Conservation (phyloP, 1,284 basidiomycete genomes). For the Rhodotorula sp. region DNA sequence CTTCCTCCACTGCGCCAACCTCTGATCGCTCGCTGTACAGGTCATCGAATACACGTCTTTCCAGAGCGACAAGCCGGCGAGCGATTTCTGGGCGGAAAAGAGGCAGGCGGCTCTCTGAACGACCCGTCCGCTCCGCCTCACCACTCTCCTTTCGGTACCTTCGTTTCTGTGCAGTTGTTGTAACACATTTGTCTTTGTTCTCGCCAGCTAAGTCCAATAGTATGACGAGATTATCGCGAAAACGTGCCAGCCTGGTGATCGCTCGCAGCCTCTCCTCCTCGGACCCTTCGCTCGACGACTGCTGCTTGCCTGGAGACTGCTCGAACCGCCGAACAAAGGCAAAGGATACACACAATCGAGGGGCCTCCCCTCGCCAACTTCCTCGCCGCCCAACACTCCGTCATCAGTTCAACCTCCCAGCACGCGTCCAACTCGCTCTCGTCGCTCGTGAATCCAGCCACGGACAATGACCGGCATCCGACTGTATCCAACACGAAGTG, state of each 20-base stretch:
- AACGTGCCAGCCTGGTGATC: neutral
- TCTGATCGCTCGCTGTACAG: neutral
- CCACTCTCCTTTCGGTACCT: too few relatives aligned
- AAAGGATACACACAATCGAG: neutral
- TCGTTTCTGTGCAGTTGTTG: neutral
- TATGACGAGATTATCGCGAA: neutral
- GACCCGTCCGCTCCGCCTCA: too few relatives aligned
- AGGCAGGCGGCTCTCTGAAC: neutral
- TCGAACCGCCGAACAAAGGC: too few relatives aligned
- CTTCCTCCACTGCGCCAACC: too few relatives aligned
- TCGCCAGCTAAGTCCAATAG: too few relatives aligned
- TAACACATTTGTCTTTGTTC: too few relatives aligned
- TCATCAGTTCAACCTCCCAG: neutral
- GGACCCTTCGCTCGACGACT: neutral
- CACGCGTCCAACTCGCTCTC: neutral
- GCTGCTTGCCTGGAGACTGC: too few relatives aligned
- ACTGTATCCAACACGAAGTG: neutral
- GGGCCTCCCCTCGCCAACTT: neutral
- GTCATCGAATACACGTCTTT: conserved; percentile 32
- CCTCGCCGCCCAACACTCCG: neutral
- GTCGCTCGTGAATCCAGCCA: neutral
- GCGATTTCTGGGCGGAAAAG: conserved; percentile 37
- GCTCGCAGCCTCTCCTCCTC: neutral
- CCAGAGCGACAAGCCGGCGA: conserved; percentile 5
- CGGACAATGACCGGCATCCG: neutral